Percentiles rank a stretch among this genome's conserved stretches.
These are phyloP conservation scores for Hirsutella thompsonii DNA, from an alignment of 2,329 filamentous ascomycete genomes.

Conservation along the genomic window DNA sequence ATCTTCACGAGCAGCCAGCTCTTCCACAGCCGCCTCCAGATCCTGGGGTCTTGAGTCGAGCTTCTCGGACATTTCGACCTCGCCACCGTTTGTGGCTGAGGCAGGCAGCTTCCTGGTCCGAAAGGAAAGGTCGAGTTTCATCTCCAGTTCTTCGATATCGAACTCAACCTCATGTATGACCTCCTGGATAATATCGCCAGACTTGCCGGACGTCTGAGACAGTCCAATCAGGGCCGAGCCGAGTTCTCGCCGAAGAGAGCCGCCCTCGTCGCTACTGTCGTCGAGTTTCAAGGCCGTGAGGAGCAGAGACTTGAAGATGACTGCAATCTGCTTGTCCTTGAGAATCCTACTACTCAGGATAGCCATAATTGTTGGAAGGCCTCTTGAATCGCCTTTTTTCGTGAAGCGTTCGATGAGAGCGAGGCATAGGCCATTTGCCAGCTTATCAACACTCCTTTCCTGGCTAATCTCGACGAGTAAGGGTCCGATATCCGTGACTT, in stretches of 20 bases:
- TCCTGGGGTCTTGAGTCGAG: slow-evolving; percentile 20
- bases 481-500: slow-evolving; percentile 44
- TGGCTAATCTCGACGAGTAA: slow-evolving; percentile 48
- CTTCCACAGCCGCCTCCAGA: slow-evolving; percentile 24
- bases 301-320: slow-evolving; percentile 53
- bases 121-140: slow-evolving; percentile 59
- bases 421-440: slow-evolving; percentile 59
- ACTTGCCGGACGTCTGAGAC: slow-evolving; percentile 42
- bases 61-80: slow-evolving; percentile 22
- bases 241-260: slow-evolving; percentile 47
- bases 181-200: slow-evolving; percentile 52
- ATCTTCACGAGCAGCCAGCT: slow-evolving; percentile 22
- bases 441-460: slow-evolving; percentile 55
- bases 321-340: slow-evolving; percentile 47
- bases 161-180: slow-evolving; percentile 54
- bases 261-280: slow-evolving; percentile 38
- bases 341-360: slow-evolving; percentile 48
- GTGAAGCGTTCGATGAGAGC: slow-evolving; percentile 48
- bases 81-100: slow-evolving; percentile 26
- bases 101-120: slow-evolving; percentile 41
- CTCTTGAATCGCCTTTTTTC: slow-evolving; percentile 44
- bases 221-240: slow-evolving; percentile 55
- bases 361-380: slow-evolving; percentile 45
- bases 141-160: slow-evolving; percentile 62
- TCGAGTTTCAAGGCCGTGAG: slow-evolving; percentile 45